Conservation (phyloP, 169 alveolate genomes). For the Cryptosporidium parvum region DNA sequence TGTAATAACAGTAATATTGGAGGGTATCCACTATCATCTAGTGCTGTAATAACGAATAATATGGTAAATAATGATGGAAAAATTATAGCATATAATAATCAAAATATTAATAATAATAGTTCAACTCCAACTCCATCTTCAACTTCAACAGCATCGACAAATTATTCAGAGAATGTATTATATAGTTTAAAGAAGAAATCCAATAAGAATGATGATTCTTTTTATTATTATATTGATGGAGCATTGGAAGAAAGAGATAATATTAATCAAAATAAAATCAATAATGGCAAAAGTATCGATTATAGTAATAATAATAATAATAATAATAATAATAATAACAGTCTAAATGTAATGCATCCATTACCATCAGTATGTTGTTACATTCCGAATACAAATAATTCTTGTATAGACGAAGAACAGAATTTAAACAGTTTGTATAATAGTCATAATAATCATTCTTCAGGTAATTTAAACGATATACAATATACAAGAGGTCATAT, state of each 20-base stretch:
- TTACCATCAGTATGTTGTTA: conserved; percentile 49
- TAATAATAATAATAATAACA: background rate
- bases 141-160: conserved; percentile 25
- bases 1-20: background rate
- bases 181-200: conserved; percentile 24
- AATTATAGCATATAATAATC: background rate
- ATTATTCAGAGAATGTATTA: conserved; percentile 16
- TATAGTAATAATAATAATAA: no score
- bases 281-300: background rate
- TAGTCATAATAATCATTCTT: background rate
- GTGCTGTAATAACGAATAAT: background rate
- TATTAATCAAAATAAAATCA: conserved; percentile 1
- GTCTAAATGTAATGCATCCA: conserved; percentile 38
- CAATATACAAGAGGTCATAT: background rate
- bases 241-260: background rate
- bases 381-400: conserved; percentile 6
- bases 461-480: background rate
- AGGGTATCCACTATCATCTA: background rate
- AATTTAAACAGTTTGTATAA: background rate
- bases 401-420: background rate
- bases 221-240: conserved; percentile 22
- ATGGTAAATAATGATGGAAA: background rate
- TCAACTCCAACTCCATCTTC: conserved; percentile 5
- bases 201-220: conserved; percentile 17
- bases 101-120: background rate